These are phyloP conservation scores for Saccharomyces hybrid DNA, from an alignment of 1,139 yeast species.

Conservation along the genomic window DNA sequence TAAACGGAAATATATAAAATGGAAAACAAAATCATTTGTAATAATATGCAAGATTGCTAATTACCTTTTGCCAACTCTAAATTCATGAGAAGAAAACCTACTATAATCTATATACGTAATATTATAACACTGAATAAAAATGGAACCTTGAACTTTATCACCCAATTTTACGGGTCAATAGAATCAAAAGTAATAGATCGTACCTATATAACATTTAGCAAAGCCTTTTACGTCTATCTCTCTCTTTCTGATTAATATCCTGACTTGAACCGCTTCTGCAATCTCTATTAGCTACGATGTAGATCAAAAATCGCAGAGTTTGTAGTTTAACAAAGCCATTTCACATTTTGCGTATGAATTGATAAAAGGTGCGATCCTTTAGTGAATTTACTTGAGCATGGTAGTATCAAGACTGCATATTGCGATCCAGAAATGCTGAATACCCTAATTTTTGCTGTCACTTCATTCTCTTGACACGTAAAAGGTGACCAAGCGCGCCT, in stretches of 20 bases:
- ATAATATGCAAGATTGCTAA: neutral
- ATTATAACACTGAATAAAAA: no score
- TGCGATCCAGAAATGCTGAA: neutral
- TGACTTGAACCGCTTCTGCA: neutral
- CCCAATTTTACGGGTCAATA: neutral
- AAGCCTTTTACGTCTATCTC: neutral
- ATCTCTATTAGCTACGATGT: neutral
- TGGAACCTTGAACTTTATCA: neutral
- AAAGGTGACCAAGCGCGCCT: neutral
- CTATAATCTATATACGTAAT: neutral
- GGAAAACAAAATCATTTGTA: neutral
- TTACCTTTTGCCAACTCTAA: neutral
- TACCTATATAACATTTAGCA: neutral
- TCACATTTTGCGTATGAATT: neutral
- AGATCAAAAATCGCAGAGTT: neutral
- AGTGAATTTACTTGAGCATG: neutral
- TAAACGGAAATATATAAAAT: neutral
- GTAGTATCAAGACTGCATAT: neutral
- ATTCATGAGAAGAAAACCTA: neutral
- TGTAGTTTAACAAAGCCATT: neutral
- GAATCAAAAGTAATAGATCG: neutral
- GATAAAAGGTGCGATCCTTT: neutral
- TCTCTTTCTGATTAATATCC: neutral
- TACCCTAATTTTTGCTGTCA: neutral
- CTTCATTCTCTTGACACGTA: neutral